phyloP scores from a whole-genome alignment of 352 stramenopile species.

The Halophytophthora polymorphica region DNA sequence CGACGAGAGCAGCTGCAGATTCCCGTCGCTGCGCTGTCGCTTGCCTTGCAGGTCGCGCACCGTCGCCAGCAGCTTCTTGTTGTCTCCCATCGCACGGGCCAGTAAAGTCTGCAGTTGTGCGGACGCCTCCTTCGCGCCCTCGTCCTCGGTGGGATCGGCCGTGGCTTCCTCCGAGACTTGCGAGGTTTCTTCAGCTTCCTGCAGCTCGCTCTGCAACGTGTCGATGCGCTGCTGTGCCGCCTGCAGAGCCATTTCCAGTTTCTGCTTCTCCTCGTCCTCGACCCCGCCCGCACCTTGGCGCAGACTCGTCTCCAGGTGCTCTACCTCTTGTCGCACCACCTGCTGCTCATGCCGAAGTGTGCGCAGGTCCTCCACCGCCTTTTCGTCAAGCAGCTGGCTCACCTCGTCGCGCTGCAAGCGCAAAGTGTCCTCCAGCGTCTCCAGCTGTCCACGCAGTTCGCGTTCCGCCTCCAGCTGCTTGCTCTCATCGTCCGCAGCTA shows the following conservation, averaged over 20 bases:
- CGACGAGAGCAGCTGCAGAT: constrained; percentile 33
- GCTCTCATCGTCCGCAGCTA: constrained; percentile 45
- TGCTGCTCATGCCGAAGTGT: constrained; percentile 26
- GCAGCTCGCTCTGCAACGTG: constrained; percentile 36
- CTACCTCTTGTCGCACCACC: constrained; percentile 18
- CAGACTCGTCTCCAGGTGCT: constrained; percentile 24
- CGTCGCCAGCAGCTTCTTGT: constrained; percentile 57
- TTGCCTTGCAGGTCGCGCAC: constrained; percentile 68
- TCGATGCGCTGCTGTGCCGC: constrained; percentile 38
- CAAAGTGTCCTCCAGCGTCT: constrained; percentile 23
- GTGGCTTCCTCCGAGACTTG: not conserved
- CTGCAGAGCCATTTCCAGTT: constrained; percentile 24
- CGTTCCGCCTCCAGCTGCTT: constrained; percentile 31
- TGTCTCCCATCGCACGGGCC: constrained; percentile 49
- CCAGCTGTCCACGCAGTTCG: constrained; percentile 20
- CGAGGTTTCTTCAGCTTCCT: not conserved
- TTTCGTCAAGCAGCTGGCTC: constrained; percentile 23
- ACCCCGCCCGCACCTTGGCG: constrained; percentile 13
- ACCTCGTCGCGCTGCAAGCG: constrained; percentile 25
- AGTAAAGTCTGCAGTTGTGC: constrained; percentile 47
- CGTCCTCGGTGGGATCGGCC: constrained; percentile 1
- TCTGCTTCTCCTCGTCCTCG: constrained; percentile 26
- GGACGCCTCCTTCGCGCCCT: constrained; percentile 5
- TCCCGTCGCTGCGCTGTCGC: constrained; percentile 28
- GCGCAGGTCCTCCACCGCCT: constrained; percentile 23